phyloP scores from a whole-genome alignment of 257 asterid species.

The Jacaranda mimosifolia region DNA sequence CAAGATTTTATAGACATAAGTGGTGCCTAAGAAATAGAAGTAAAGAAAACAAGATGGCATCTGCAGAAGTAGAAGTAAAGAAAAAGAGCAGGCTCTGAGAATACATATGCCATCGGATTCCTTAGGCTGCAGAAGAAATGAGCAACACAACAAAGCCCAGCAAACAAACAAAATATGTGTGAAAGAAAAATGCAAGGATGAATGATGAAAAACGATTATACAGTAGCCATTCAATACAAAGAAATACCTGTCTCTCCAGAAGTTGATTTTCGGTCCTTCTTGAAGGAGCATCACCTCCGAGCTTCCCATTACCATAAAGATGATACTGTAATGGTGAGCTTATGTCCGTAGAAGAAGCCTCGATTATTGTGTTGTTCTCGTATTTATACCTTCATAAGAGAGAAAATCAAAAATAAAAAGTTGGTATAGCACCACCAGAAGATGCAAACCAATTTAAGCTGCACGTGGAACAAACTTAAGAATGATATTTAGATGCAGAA shows the following conservation, averaged over 20 bases:
- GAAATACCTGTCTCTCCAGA: slow-evolving; percentile 94
- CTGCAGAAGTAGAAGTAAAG: slow-evolving; percentile 17
- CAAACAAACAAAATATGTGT: not conserved
- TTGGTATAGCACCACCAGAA: slow-evolving; percentile 13
- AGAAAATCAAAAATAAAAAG: slow-evolving; percentile 24
- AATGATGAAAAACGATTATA: slow-evolving; percentile 8
- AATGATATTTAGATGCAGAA: slow-evolving; percentile 9
- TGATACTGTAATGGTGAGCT: slow-evolving; percentile 93
- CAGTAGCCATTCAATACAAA: slow-evolving; percentile 15
- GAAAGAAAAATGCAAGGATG: slow-evolving; percentile 16
- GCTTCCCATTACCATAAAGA: slow-evolving; percentile 91
- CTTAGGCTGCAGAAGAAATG: slow-evolving; percentile 18
- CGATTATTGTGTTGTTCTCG: slow-evolving; percentile 87
- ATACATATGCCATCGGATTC: slow-evolving; percentile 10
- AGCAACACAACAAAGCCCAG: slow-evolving; percentile 15
- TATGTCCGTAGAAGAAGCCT: slow-evolving; percentile 85
- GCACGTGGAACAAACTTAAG: not conserved
- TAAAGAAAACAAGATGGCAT: slow-evolving; percentile 21
- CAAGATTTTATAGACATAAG: slow-evolving; percentile 17
- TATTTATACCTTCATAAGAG: slow-evolving; percentile 78
- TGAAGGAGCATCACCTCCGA: slow-evolving; percentile 78
- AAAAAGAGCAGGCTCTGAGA: slow-evolving; percentile 7
- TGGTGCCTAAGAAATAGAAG: slow-evolving; percentile 15
- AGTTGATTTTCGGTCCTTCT: slow-evolving; percentile 94
- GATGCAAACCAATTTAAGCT: slow-evolving; percentile 9